Conservation (phyloP, 2,329 filamentous ascomycete genomes). For the Lasiodiplodia gonubiensis region DNA sequence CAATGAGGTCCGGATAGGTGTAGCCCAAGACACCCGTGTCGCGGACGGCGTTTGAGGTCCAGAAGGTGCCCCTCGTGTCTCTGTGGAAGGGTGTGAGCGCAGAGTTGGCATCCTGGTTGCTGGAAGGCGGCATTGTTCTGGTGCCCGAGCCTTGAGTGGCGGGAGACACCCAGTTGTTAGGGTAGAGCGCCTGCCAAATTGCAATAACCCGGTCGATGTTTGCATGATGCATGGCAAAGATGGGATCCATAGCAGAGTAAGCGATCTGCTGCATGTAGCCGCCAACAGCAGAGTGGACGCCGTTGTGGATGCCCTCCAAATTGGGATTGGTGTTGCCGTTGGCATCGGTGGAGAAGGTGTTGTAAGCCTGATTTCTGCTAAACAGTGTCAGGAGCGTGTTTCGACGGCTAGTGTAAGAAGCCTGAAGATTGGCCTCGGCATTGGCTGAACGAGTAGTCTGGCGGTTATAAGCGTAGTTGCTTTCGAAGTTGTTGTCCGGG, state of each 20-base stretch:
- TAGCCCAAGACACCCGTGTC: slow-evolving; percentile 40
- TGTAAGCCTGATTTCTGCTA: slow-evolving; percentile 29
- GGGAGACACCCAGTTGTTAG: slow-evolving; percentile 69
- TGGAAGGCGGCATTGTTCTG: slow-evolving; percentile 49
- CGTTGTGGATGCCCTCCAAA: slow-evolving; percentile 37
- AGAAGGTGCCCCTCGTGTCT: slow-evolving; percentile 36
- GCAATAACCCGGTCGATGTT: slow-evolving; percentile 61
- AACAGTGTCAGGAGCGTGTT: slow-evolving; percentile 32
- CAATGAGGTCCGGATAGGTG: slow-evolving; percentile 44
- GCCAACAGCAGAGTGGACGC: slow-evolving; percentile 34
- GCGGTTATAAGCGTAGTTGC: slow-evolving; percentile 42
- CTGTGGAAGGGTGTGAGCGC: slow-evolving; percentile 41
- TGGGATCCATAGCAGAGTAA: slow-evolving; percentile 78
- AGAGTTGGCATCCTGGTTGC: slow-evolving; percentile 59
- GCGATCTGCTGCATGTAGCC: slow-evolving; percentile 66
- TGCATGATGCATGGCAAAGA: slow-evolving; percentile 51
- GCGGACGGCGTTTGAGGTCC: slow-evolving; percentile 39
- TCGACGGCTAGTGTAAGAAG: slow-evolving; percentile 29
- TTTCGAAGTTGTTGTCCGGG: slow-evolving; percentile 3
- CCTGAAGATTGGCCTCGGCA: slow-evolving; percentile 27
- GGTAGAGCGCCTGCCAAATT: slow-evolving; percentile 78
- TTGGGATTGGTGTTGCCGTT: slow-evolving; percentile 21
- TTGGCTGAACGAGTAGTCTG: slow-evolving; percentile 53
- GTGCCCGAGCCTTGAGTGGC: slow-evolving; percentile 39
- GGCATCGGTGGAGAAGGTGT: slow-evolving; percentile 31